These are phyloP conservation scores for Tympanopsis confertula DNA, from an alignment of 2,329 filamentous ascomycete genomes.

Conservation along the genomic window DNA sequence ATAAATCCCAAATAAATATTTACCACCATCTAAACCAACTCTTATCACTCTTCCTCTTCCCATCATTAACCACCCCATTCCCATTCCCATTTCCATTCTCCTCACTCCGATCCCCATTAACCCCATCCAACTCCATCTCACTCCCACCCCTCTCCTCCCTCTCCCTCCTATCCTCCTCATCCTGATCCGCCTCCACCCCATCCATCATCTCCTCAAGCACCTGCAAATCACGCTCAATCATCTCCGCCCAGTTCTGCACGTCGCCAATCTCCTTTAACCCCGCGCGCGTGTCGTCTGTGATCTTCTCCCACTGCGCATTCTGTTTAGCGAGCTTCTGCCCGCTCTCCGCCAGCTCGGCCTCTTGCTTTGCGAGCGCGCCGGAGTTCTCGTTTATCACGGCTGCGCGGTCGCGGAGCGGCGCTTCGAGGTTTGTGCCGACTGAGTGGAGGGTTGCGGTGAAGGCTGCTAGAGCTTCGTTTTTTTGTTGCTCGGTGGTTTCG, in stretches of 20 bases:
- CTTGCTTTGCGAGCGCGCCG: constrained; percentile 38
- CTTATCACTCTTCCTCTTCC: constrained; percentile 5
- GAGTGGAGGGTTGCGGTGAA: constrained; percentile 28
- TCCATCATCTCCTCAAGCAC: constrained; percentile 11
- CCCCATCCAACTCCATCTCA: neutral
- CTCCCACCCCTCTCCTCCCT: constrained; percentile 2
- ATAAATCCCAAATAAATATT: no score
- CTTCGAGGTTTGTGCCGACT: constrained; percentile 33
- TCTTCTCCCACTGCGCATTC: constrained; percentile 37
- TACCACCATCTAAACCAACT: constrained; percentile 2
- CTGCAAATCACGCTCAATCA: constrained; percentile 36
- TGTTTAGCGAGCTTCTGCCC: constrained; percentile 37
- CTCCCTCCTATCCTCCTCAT: constrained; percentile 13
- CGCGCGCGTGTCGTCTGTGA: constrained; percentile 38
- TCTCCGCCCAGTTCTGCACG: constrained; percentile 53
- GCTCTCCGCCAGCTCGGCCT: constrained; percentile 34
- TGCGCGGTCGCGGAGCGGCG: constrained; percentile 38
- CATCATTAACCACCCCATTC: constrained; percentile 6
- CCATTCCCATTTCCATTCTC: constrained; percentile 4
- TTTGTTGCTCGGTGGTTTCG: constrained; percentile 15
- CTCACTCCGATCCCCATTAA: constrained; percentile 6
- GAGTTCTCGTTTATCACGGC: constrained; percentile 43
- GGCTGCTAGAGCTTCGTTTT: constrained; percentile 25
- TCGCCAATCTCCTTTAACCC: constrained; percentile 53
- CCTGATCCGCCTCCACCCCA: constrained; percentile 15